phyloP scores from a whole-genome alignment of 768 basidiomycete species.

The Trametes sanguinea region DNA sequence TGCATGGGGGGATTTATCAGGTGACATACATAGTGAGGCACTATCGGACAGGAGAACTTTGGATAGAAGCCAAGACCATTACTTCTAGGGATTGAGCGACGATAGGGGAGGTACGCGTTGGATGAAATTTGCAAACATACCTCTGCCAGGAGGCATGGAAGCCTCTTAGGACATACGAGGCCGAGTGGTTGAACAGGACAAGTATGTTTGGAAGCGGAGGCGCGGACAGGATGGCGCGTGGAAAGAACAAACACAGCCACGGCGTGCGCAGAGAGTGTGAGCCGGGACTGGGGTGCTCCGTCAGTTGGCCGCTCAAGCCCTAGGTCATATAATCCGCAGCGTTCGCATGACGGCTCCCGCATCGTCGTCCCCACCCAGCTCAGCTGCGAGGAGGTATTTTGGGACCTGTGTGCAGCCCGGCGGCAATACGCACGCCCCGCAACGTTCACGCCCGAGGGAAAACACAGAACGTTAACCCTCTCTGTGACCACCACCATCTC shows the following conservation, averaged over 20 bases:
- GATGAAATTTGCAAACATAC: too few relatives aligned
- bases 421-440: background rate
- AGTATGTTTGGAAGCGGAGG: background rate
- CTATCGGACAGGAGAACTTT: conserved; percentile 4
- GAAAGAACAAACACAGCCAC: background rate
- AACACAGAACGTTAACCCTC: background rate
- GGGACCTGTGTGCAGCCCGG: background rate
- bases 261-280: background rate
- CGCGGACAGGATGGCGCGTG: background rate
- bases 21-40: background rate
- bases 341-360: too few relatives aligned
- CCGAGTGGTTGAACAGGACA: too few relatives aligned
- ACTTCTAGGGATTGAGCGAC: too few relatives aligned
- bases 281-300: background rate
- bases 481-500: background rate
- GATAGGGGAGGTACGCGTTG: too few relatives aligned
- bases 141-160: too few relatives aligned
- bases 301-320: too few relatives aligned
- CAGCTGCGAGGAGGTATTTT: conserved; percentile 2
- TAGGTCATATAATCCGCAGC: too few relatives aligned
- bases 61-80: background rate
- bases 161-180: too few relatives aligned
- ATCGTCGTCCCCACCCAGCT: too few relatives aligned
- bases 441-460: background rate
- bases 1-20: background rate